phyloP scores from a whole-genome alignment of 108 stramenopile genomes.

The Bacterosira constricta region DNA sequence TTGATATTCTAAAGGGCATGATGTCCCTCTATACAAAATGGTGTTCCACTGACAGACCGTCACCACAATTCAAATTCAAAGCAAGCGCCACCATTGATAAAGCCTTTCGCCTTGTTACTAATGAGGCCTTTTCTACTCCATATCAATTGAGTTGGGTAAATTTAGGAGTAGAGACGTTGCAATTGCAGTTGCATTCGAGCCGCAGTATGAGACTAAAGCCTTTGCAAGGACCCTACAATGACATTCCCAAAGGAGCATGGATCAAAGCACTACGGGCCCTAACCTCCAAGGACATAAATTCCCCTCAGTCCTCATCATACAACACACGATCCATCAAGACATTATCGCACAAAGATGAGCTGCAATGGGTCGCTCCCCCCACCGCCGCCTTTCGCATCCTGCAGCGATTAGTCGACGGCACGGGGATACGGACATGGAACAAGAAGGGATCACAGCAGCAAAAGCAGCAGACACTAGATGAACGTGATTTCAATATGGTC shows the following conservation, averaged over 20 bases:
- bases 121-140: conserved; percentile 54
- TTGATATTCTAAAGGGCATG: conserved; percentile 6
- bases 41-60: not conserved
- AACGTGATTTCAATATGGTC: conserved; percentile 80
- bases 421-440: conserved; percentile 51
- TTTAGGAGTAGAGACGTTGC: conserved; percentile 56
- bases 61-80: conserved; percentile 5
- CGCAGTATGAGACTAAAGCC: not conserved
- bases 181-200: conserved; percentile 48
- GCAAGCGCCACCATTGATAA: conserved; percentile 46
- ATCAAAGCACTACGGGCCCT: conserved; percentile 61
- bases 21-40: conserved; percentile 15
- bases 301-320: conserved; percentile 14
- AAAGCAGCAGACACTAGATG: conserved; percentile 36
- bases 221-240: conserved; percentile 53
- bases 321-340: not conserved
- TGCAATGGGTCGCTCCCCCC: conserved; percentile 27
- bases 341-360: not conserved
- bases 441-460: not conserved
- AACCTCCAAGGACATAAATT: conserved; percentile 34
- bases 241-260: conserved; percentile 54
- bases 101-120: conserved; percentile 48
- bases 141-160: conserved; percentile 30
- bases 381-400: conserved; percentile 71
- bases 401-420: conserved; percentile 69